Percentiles rank a stretch among this genome's conserved stretches.
phyloP scores from a whole-genome alignment of 768 basidiomycete species.

The Tricholoma matsutake region DNA sequence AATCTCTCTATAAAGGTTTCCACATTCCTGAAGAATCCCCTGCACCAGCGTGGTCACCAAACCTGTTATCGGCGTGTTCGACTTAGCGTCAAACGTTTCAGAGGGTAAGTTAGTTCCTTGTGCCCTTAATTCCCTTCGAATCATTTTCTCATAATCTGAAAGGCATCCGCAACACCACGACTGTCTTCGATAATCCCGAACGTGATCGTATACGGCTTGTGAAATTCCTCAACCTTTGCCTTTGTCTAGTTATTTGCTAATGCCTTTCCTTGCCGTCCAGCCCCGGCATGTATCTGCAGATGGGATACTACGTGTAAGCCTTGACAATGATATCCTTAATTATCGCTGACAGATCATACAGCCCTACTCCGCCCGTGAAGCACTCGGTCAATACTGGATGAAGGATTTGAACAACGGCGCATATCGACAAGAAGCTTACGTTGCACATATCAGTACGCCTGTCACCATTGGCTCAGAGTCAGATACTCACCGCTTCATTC shows the following conservation, averaged over 20 bases:
- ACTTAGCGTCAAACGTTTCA: constrained; percentile 90
- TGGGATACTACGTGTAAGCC: constrained; percentile 77
- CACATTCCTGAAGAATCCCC: background rate
- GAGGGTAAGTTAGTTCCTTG: constrained; percentile 55
- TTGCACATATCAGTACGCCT: constrained; percentile 84
- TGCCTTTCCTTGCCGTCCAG: constrained; percentile 29
- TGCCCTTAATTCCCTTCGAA: background rate
- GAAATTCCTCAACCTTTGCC: constrained; percentile 22
- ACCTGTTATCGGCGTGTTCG: constrained; percentile 94
- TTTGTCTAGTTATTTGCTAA: background rate
- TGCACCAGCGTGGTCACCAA: constrained; percentile 88
- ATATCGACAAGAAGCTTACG: constrained; percentile 80
- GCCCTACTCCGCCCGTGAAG: constrained; percentile 89
- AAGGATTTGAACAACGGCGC: constrained; percentile 88
- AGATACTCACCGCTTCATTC: constrained; percentile 2
- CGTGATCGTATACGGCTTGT: constrained; percentile 85
- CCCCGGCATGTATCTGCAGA: constrained; percentile 87
- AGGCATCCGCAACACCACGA: constrained; percentile 98
- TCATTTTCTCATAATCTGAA: background rate
- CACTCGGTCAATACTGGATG: constrained; percentile 96
- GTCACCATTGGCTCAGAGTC: background rate
- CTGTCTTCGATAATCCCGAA: constrained; percentile 91
- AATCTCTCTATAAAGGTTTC: background rate
- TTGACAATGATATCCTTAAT: background rate
- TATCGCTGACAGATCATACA: constrained; percentile 25